Conservation (phyloP, 148 eudicot species). For the Vaccinium corymbosum region DNA sequence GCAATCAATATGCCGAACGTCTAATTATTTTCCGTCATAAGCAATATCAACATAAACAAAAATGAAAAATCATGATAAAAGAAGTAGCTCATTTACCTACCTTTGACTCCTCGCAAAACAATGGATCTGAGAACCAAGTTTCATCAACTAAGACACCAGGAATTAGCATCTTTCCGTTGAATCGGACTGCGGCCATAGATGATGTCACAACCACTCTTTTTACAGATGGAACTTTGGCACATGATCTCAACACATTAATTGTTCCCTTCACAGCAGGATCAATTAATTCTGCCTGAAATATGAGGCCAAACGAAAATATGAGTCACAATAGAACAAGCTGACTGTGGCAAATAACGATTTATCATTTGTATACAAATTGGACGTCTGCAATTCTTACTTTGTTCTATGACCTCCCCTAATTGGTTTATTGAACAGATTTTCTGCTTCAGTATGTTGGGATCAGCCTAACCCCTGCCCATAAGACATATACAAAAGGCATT, state of each 20-base stretch:
- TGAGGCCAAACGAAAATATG: neutral
- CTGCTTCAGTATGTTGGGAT: neutral
- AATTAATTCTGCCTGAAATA: conserved; percentile 22
- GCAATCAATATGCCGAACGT: too few species aligned
- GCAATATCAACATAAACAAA: neutral
- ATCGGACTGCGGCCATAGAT: conserved; percentile 12
- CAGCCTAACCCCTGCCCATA: neutral
- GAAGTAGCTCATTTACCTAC: too few species aligned
- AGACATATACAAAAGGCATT: neutral
- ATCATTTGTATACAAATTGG: neutral
- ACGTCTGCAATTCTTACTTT: neutral
- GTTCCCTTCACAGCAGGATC: conserved; percentile 23
- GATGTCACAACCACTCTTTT: conserved; percentile 25
- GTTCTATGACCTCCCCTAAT: neutral
- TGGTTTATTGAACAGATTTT: neutral
- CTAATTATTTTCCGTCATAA: too few species aligned
- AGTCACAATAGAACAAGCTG: neutral
- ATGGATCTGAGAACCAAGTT: conserved; percentile 22
- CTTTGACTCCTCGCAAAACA: neutral
- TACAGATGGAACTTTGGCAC: conserved; percentile 18
- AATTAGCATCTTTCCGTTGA: neutral
- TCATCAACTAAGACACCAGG: conserved; percentile 22
- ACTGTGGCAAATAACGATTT: neutral
- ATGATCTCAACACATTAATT: conserved; percentile 20
- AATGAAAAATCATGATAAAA: neutral